Evolutionary conservation across 768 basidiomycete genomes (phyloP).

Genomic region (Termitomyces sp.): DNA sequence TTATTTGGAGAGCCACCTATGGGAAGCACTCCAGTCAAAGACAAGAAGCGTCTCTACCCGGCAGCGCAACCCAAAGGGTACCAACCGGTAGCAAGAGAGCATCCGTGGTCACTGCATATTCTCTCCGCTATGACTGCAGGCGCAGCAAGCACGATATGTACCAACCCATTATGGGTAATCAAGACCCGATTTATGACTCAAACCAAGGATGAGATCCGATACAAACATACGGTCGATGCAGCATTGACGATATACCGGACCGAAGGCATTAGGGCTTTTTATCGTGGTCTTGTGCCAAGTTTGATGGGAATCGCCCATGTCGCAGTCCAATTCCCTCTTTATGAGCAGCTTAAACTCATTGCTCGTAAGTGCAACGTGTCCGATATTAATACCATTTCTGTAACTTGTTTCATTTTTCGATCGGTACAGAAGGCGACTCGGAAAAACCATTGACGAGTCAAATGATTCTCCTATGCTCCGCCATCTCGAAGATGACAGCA

Average conservation of each 20-base stretch:
- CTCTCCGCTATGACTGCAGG: constrained; percentile 96
- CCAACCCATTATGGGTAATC: constrained; percentile 98
- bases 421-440: constrained; percentile 38
- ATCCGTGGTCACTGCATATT: constrained; percentile 86
- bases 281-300: constrained; percentile 91
- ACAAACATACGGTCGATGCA: constrained; percentile 89
- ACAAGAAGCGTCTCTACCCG: constrained; percentile 60
- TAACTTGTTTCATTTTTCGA: constrained; percentile 3
- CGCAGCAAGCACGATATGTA: constrained; percentile 87
- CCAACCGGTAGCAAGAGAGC: constrained; percentile 75
- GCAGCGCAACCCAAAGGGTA: constrained; percentile 85
- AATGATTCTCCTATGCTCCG: constrained; percentile 85
- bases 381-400: not conserved
- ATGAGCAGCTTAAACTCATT: constrained; percentile 86
- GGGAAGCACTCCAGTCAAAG: constrained; percentile 22
- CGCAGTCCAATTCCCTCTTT: constrained; percentile 95
- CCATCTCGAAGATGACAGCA: constrained; percentile 94
- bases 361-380: constrained; percentile 58
- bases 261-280: constrained; percentile 88
- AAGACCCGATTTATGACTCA: constrained; percentile 99
- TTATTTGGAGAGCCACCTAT: constrained; percentile 68
- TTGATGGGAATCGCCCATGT: constrained; percentile 92
- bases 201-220: constrained; percentile 70
- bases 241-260: constrained; percentile 84
- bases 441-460: constrained; percentile 49